Evolutionary conservation across 1,284 basidiomycete species (phyloP), one percentile per base, ranked within the genome.

Genomic region (Fomitopsis palustris): DNA sequence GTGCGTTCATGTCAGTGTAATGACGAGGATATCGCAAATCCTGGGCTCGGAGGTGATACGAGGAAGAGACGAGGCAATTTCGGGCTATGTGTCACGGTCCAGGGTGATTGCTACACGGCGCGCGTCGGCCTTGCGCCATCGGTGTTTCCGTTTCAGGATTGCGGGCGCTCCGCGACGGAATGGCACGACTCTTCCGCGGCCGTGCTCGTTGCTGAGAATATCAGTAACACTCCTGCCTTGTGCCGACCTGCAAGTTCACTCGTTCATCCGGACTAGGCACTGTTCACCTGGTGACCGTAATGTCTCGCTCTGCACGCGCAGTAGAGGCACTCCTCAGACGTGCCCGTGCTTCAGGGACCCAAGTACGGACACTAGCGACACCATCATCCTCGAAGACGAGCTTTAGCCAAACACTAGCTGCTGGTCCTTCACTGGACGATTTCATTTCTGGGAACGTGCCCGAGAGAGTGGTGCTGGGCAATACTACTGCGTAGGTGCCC

Each of bases 341-440:
- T 17, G 59, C 71, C 23, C 66, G 68, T 51, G 49, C 58, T 17
- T 59, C 62, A 9, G 35, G 49, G 38, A 49, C 58, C 4, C 65
- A 72, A 57, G 63, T 71, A 17, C 80, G 85, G 25, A 75, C 69
- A 67, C 74, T 90, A 38, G 87, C 88, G 12, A 88, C 84, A 9
- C 77, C 83, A n/a, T 75, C 82, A 21, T 74, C 78, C 6, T 73
- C 78, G 19, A 82, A 77, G 62, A 42, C 76, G 12, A 71, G 70
- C 35, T 90, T 93, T 68, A 73, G 75, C 47, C 77, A 86, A 62
- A 79, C 77, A 53, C 80, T 96, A 9, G 85, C 84, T 23, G 80
- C 83, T 52, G 93, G 93, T 0, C 89, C 93, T 39, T 82, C 85
- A 19, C 78, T 98, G 41, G 91, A 93, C 68, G 94, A 97, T 68